Conservation (phyloP, 2,329 filamentous ascomycete genomes). For the Cladosporium halotolerans region DNA sequence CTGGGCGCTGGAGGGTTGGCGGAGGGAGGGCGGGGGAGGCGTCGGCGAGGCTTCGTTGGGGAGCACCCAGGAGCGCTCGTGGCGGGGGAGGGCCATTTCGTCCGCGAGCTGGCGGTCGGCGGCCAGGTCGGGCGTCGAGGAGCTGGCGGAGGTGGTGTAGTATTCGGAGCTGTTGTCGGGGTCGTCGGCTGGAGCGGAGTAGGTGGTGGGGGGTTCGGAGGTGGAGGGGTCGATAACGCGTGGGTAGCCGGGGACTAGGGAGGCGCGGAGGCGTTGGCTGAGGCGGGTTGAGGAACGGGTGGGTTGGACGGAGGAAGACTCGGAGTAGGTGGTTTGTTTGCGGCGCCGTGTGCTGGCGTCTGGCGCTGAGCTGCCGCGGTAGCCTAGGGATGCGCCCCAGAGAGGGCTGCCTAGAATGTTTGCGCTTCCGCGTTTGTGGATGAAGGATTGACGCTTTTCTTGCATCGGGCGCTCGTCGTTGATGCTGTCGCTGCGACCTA, state of each 20-base stretch:
- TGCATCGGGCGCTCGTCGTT: constrained; percentile 33
- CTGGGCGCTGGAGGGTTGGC: constrained; percentile 11
- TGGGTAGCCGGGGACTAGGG: constrained; percentile 26
- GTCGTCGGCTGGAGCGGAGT: constrained; percentile 16
- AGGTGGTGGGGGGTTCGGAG: constrained; percentile 11
- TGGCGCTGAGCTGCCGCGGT: neutral
- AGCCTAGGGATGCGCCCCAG: constrained; percentile 27
- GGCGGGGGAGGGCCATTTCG: constrained; percentile 24
- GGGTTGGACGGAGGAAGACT: constrained; percentile 25
- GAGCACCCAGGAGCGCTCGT: constrained; percentile 27
- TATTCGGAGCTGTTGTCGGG: constrained; percentile 17
- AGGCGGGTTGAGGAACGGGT: constrained; percentile 20
- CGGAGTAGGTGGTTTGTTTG: constrained; percentile 20
- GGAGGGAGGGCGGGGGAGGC: constrained; percentile 24
- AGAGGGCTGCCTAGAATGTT: constrained; percentile 31
- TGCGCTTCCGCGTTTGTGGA: constrained; percentile 35
- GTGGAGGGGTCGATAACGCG: constrained; percentile 15
- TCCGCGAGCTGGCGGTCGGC: constrained; percentile 10
- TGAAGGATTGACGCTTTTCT: constrained; percentile 38
- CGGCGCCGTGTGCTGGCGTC: neutral
- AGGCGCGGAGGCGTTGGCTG: constrained; percentile 21
- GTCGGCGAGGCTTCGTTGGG: constrained; percentile 31
- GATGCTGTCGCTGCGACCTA: constrained; percentile 32
- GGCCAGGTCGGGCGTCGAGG: neutral
- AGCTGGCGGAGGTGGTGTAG: neutral